phyloP scores from a whole-genome alignment of 2,329 filamentous ascomycete species.

The Cladosporium sp. region DNA sequence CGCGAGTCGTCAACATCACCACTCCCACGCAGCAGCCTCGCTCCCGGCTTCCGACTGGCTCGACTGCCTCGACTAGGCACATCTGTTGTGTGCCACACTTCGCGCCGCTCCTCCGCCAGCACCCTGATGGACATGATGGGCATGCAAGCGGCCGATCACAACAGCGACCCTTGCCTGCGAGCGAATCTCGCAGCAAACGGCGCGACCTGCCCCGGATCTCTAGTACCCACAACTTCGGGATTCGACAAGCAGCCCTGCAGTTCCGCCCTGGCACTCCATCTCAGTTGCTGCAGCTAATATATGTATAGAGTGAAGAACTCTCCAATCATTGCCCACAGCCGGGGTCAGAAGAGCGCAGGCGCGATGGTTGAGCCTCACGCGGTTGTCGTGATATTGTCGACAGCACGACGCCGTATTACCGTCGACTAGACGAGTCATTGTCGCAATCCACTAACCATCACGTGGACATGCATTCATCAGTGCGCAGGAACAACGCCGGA shows the following conservation, averaged over 20 bases:
- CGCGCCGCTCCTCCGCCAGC: background rate
- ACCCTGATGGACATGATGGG: constrained; percentile 1
- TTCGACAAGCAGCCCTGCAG: background rate
- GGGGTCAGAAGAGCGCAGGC: background rate
- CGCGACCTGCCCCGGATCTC: constrained; percentile 9
- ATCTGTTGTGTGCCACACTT: background rate
- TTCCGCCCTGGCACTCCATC: background rate
- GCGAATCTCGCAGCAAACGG: constrained; percentile 6
- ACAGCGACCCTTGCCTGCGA: background rate
- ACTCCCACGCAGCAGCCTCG: constrained; percentile 6
- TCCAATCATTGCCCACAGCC: background rate
- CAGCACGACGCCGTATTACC: background rate
- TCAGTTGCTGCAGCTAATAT: background rate
- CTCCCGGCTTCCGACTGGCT: constrained; percentile 8
- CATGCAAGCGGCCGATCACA: constrained; percentile 8
- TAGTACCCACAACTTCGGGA: background rate
- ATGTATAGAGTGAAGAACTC: background rate
- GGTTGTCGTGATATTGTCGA: background rate
- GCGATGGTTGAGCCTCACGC: background rate
- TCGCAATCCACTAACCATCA: constrained; percentile 7
- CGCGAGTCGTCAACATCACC: constrained; percentile 9
- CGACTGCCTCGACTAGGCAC: constrained; percentile 8
- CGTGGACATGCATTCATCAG: background rate
- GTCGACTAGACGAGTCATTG: constrained; percentile 12
- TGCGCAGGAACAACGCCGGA: background rate